Evolutionary conservation across 1,139 yeast genomes (phyloP).

Genomic region (Scheffersomyces quercinus): DNA sequence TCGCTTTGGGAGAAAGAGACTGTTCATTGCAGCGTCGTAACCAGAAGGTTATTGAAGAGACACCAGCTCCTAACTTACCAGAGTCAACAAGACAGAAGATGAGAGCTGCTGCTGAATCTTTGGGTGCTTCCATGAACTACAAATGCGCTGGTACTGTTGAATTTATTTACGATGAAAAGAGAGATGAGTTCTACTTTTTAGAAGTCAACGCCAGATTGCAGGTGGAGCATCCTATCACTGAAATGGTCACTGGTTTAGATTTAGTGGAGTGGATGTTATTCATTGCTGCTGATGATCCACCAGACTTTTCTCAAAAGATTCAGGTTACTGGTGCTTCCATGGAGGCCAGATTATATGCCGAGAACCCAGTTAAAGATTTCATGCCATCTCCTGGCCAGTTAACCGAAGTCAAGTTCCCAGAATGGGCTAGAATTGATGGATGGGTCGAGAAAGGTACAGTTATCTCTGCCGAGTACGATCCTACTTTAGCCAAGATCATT

Average conservation of each 20-base stretch:
- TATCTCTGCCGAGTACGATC: conserved; percentile 91
- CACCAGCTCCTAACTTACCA: conserved; percentile 95
- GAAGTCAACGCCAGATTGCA: conserved; percentile 97
- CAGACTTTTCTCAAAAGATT: conserved; percentile 63
- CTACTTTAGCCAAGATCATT: conserved; percentile 93
- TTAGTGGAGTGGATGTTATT: conserved; percentile 95
- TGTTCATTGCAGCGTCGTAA: conserved; percentile 96
- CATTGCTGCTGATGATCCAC: conserved; percentile 88
- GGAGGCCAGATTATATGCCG: conserved; percentile 96
- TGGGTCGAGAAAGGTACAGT: conserved; percentile 94
- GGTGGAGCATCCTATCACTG: conserved; percentile 97
- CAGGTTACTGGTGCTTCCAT: conserved; percentile 81
- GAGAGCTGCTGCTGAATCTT: conserved; percentile 82
- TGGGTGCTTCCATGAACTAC: conserved; percentile 79
- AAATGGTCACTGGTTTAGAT: conserved; percentile 90
- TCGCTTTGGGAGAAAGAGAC: conserved; percentile 95
- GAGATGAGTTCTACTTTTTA: conserved; percentile 89
- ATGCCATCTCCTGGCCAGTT: conserved; percentile 96
- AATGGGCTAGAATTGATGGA: conserved; percentile 89
- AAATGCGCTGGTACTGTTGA: conserved; percentile 98
- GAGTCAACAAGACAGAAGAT: conserved; percentile 70
- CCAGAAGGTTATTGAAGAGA: conserved; percentile 94
- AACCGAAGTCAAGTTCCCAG: conserved; percentile 80
- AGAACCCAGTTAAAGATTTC: conserved; percentile 92
- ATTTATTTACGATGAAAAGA: conserved; percentile 79